Base-by-base conservation (phyloP, 2,329 filamentous ascomycete genomes). In the Xylaria sp. region DNA sequence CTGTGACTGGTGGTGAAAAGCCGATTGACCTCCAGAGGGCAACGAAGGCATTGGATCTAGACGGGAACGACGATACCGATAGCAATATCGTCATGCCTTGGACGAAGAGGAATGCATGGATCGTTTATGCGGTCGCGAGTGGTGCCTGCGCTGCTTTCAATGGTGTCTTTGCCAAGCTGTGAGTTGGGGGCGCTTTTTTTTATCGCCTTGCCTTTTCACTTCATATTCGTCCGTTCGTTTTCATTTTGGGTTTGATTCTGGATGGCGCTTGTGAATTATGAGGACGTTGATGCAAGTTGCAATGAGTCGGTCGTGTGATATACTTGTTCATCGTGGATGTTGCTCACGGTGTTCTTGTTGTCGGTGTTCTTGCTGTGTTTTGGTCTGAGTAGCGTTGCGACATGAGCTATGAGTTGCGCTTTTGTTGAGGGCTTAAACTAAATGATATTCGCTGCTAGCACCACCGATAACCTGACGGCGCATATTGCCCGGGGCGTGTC, bases 121-220 rank as follows among this genome's bases (percentile, higher is more conserved):
- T 94, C 65, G 78, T 89, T 53, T 84, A 90, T 65, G 90, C 92
- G 43, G 75, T 94, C 43, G 86, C 89, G 51, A 92, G 89, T 72
- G 92, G 92, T 65, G 87, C 85, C 56, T 94, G 90, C 72, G 92
- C 92, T 33, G 90, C 91, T 21, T 89, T 91, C 69, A 95, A 95
- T 70, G 91, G 91, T 62, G 88, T 92, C 4, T 93, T 94, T 79
- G 92, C 92, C 0, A 95, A 94, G 78, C 79, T 95, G 89, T 92
- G 78, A 72, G 86, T 82, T 47, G 9, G 2, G 28, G 12, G 15
- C 21, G 12, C n/a, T n/a, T n/a, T n/a, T n/a, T 11, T 21, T 17
- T 9, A 23, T 45, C 7, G 11, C 31, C 31, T 11, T 14, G 8
- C 3, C 35, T 7, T 9, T 31, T 15, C 2, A 11, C 31, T 31